phyloP scores from a whole-genome alignment of 305 asterid species.

The Rubia occidens region DNA sequence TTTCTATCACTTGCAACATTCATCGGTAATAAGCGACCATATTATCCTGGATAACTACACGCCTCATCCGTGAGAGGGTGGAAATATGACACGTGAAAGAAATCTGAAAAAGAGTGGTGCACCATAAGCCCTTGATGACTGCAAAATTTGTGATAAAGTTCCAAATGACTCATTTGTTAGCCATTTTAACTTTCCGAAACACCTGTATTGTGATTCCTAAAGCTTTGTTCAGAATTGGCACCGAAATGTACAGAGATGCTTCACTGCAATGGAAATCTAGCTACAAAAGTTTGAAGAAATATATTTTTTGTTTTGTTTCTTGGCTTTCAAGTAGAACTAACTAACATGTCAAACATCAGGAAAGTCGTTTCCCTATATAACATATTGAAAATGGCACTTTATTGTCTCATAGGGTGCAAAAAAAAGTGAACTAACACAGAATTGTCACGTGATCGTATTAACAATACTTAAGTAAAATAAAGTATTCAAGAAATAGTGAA shows the following conservation, averaged over 20 bases:
- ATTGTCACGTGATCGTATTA: too few species aligned
- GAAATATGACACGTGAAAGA: constrained; percentile 55
- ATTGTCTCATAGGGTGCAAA: too few species aligned
- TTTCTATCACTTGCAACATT: constrained; percentile 33
- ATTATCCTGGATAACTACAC: constrained; percentile 41
- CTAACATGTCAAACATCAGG: too few species aligned
- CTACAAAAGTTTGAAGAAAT: too few species aligned
- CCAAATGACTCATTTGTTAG: constrained; percentile 38
- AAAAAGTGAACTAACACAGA: too few species aligned
- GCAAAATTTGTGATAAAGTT: constrained; percentile 45
- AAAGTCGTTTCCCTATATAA: too few species aligned
- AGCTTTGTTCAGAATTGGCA: constrained; percentile 51
- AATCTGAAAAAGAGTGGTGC: constrained; percentile 53
- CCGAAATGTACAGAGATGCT: constrained; percentile 41
- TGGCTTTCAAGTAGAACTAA: too few species aligned
- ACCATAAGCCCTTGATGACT: constrained; percentile 52
- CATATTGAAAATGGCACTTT: too few species aligned
- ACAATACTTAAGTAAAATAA: too few species aligned
- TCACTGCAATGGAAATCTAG: constrained; percentile 37
- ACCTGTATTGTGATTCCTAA: constrained; percentile 41
- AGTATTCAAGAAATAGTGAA: too few species aligned
- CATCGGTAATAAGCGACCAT: constrained; percentile 36
- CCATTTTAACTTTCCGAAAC: constrained; percentile 35
- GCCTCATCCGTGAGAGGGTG: constrained; percentile 53
- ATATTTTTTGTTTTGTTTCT: too few species aligned